Conservation (phyloP, 2,329 filamentous ascomycete species). For the Botrytis medusae region DNA sequence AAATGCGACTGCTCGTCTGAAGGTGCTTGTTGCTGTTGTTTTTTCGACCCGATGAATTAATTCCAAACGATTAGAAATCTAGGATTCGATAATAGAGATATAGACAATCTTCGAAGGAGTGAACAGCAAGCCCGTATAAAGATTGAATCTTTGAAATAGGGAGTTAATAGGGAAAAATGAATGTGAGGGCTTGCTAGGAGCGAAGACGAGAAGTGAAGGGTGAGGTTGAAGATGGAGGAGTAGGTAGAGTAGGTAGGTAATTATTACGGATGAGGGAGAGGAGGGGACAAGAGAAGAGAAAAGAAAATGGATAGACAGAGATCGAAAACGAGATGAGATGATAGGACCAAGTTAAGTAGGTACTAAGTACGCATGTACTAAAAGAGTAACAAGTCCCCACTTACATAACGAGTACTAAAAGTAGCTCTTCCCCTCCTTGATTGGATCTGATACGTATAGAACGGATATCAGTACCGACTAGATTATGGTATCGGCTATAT, state of each 20-base stretch:
- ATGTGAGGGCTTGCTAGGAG: slow-evolving; percentile 16
- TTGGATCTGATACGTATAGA: neutral
- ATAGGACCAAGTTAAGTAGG: neutral
- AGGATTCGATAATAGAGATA: slow-evolving; percentile 12
- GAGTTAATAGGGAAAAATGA: slow-evolving; percentile 8
- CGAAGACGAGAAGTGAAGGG: neutral
- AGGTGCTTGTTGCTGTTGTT: neutral
- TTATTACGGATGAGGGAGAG: neutral
- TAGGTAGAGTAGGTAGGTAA: neutral
- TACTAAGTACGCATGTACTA: neutral
- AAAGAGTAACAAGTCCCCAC: neutral
- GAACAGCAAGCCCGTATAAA: neutral
- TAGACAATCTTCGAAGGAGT: slow-evolving; percentile 4
- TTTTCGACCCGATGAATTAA: neutral
- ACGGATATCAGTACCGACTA: neutral
- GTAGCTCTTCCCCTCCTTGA: neutral
- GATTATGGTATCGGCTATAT: neutral
- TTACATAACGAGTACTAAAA: neutral
- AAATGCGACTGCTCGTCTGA: slow-evolving; percentile 6
- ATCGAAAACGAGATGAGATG: neutral
- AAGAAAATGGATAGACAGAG: neutral
- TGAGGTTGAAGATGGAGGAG: slow-evolving; percentile 3
- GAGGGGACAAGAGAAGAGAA: neutral
- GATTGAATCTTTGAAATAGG: slow-evolving; percentile 3
- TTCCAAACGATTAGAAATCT: neutral